Base-by-base conservation (phyloP, 1,284 basidiomycete genomes). In the Quambalaria eucalypti region DNA sequence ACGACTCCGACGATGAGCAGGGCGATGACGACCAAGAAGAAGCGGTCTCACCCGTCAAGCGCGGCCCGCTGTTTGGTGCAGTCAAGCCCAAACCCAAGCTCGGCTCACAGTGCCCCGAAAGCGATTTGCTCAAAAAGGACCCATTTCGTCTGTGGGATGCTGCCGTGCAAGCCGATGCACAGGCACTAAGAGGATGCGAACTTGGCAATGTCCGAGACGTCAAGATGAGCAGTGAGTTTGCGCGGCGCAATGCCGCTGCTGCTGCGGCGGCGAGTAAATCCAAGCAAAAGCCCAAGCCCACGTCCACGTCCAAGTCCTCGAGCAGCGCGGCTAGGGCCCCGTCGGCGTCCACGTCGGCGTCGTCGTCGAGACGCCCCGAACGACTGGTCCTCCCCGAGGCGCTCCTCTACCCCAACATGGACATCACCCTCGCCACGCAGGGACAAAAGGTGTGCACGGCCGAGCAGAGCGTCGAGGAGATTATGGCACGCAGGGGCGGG, bases 1-100 rank as follows among this genome's bases (percentile, higher is more conserved):
- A 69, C 47, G 74, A 77, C 40, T 77, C 77, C 26, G 78, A 78
- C 42, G 79, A 79, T 48, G 79, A 78, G 10, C 78, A 79, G 4
- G 68, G 64, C 14, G n/a, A n/a, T n/a, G 71, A 70, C 10, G 72
- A 71, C 19, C 71, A 64, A 14, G 71, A 65, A 38, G 31, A 60
- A 16, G 51, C 51, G 2, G 16, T 16, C 2, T 14, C 9, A 48
- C 28, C 31, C 29, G 23, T 19, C 19, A 50, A 46, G 42, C 16
- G 25, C 21, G 12, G 21, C 5, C 19, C 16, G 14, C 21, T 46
- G 2, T 46, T 26, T 14, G 25, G 25, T 25, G 14, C 42, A 12
- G n/a, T n/a, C n/a, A n/a, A n/a, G n/a, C n/a, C n/a, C n/a, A 46
- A 46, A 21, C 4, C 42, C 5, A 26, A 12, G 19, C 21, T 26